These are phyloP conservation scores for Iberis pinnata DNA, from an alignment of 345 rosid genomes.

Conservation along the genomic window DNA sequence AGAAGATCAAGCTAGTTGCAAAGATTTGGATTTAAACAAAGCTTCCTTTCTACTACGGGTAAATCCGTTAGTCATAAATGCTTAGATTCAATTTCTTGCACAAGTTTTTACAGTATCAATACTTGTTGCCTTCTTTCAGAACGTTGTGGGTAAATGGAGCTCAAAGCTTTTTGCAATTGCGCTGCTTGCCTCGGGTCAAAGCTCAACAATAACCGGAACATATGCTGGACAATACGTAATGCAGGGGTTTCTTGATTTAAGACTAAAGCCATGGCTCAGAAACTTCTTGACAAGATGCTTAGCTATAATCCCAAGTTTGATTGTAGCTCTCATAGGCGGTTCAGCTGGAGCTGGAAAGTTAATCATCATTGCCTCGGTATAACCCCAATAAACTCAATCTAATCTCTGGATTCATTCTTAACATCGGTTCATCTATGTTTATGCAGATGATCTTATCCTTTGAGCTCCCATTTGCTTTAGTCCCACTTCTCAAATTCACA, in stretches of 20 bases:
- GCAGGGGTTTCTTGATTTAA: conserved; percentile 93
- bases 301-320: conserved; percentile 90
- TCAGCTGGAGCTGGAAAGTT: conserved; percentile 86
- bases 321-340: conserved; percentile 83
- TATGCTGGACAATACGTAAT: conserved; percentile 97
- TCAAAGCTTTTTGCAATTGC: conserved; percentile 90
- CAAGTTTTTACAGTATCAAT: not conserved
- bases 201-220: conserved; percentile 96
- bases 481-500: conserved; percentile 93
- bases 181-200: conserved; percentile 89
- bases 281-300: conserved; percentile 76
- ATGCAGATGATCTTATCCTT: conserved; percentile 87
- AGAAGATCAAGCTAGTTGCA: conserved; percentile 53
- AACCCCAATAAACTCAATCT: too few relatives aligned
- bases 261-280: conserved; percentile 72
- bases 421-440: too few relatives aligned
- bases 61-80: not conserved
- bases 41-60: conserved; percentile 89
- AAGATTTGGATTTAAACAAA: conserved; percentile 77
- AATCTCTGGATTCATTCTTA: too few relatives aligned
- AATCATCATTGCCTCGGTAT: conserved; percentile 89
- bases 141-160: conserved; percentile 94
- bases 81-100: not conserved
- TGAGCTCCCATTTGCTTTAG: conserved; percentile 86
- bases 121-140: conserved; percentile 32